phyloP scores from a whole-genome alignment of 2,329 filamentous ascomycete genomes.

The Epichloe uncinata region DNA sequence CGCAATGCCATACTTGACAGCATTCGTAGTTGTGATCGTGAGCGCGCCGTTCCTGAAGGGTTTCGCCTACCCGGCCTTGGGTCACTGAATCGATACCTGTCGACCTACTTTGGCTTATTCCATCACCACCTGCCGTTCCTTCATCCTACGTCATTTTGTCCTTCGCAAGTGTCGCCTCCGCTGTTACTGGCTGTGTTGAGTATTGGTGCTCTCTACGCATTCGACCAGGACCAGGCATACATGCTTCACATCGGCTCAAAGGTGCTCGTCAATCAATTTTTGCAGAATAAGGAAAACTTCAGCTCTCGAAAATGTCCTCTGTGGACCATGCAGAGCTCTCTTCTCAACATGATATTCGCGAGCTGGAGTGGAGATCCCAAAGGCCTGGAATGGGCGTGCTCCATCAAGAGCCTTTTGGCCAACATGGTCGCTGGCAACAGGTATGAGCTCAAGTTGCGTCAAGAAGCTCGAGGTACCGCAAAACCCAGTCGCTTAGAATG shows the following conservation, averaged over 20 bases:
- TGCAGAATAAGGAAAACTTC: slow-evolving; percentile 98
- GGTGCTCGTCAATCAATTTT: slow-evolving; percentile 88
- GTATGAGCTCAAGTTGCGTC: slow-evolving; percentile 88
- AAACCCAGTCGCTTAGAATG: slow-evolving; percentile 75
- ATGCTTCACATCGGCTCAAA: slow-evolving; percentile 97
- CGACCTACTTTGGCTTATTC: slow-evolving; percentile 93
- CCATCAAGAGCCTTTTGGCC: slow-evolving; percentile 92
- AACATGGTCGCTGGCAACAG: slow-evolving; percentile 98
- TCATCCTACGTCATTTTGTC: slow-evolving; percentile 81
- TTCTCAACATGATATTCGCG: slow-evolving; percentile 97
- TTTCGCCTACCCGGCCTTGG: slow-evolving; percentile 75
- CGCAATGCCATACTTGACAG: slow-evolving; percentile 75
- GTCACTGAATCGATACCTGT: slow-evolving; percentile 80
- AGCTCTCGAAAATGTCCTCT: slow-evolving; percentile 94
- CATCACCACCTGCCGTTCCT: slow-evolving; percentile 94
- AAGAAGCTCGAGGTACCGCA: slow-evolving; percentile 68
- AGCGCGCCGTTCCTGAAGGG: slow-evolving; percentile 71
- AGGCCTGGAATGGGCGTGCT: slow-evolving; percentile 95
- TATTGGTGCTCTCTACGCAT: slow-evolving; percentile 91
- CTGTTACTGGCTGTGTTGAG: slow-evolving; percentile 82
- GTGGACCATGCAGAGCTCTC: slow-evolving; percentile 95
- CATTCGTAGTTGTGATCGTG: slow-evolving; percentile 66
- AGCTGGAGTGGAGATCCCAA: slow-evolving; percentile 99
- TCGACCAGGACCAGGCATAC: slow-evolving; percentile 93
- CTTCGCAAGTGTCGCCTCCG: slow-evolving; percentile 66